Base-by-base conservation (phyloP, 163 green algal species). In the Chlamydomonas reinhardtii region DNA sequence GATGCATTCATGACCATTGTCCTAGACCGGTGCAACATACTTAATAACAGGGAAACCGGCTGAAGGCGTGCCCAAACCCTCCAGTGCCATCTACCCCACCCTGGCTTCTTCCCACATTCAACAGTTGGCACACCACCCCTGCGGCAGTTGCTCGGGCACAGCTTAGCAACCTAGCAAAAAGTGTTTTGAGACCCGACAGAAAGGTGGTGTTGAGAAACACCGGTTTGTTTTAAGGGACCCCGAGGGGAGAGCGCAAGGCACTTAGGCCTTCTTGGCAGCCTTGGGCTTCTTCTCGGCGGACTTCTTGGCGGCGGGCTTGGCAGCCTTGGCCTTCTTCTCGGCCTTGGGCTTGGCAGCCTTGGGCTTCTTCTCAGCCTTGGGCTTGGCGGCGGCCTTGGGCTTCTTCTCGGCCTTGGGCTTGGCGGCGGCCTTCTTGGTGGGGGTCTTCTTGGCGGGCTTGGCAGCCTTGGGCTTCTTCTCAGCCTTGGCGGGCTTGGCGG, bases 171-270 rank as follows among this genome's bases (percentile, higher is more conserved):
- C 5, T 8, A 8, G 39, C 39, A 48, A n/a, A n/a, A n/a, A n/a
- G n/a, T n/a, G n/a, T n/a, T n/a, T n/a, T 48, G 39, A 48, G 39
- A 48, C 39, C 39, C 39, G 4, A 31, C 4, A 12, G 61, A 4
- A 66, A 22, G 27, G 78, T 85, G 78, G 78, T 90, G 95, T 98
- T 85, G 78, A 85, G n/a, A 85, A 85, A 85, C 78, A 85, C 78
- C 78, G 78, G 48, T 76, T 85, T 29, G 65, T 74, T 48, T n/a
- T 16, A n/a, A 6, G 3, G 68, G 68, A n/a, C 1, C 17, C 39
- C 17, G 35, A 6, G 2, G n/a, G 20, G 69, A 20, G 2, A 4
- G 29, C n/a, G 8, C 6, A 19, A 56, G 56, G 15, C 61, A 6
- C 39, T 84, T 74, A 77, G 61, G 65, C 78, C 78, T 85, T 85